phyloP scores from a whole-genome alignment of 2,329 filamentous ascomycete genomes.

The Acarospora socialis region DNA sequence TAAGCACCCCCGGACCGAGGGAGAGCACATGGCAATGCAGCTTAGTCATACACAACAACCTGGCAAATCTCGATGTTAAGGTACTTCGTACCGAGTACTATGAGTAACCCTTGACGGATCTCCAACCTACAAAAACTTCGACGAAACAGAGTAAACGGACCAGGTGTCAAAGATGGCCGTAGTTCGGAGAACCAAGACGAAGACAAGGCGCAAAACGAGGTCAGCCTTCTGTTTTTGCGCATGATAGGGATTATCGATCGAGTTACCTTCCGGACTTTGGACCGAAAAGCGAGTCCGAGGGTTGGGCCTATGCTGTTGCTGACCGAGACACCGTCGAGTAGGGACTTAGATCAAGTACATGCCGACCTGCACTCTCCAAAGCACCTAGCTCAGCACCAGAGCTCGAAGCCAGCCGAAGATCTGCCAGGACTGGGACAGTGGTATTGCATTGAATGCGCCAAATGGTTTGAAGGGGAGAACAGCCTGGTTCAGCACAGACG shows the following conservation, averaged over 20 bases:
- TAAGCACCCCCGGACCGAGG: no score
- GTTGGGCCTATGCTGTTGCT: no score
- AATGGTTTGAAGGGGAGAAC: conserved; percentile 81
- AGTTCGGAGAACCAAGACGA: conserved; percentile 54
- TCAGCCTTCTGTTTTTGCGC: conserved; percentile 29
- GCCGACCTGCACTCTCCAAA: conserved; percentile 64
- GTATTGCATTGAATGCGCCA: conserved; percentile 88
- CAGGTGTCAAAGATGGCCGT: conserved; percentile 46
- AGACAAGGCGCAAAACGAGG: conserved; percentile 57
- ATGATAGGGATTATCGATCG: no score
- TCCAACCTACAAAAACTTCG: not conserved
- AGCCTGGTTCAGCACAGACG: conserved; percentile 63
- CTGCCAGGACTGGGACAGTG: conserved; percentile 71
- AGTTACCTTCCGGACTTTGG: no score
- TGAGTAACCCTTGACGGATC: no score
- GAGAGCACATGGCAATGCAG: no score
- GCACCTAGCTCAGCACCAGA: conserved; percentile 67
- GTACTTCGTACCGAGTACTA: no score
- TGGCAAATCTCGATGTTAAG: no score
- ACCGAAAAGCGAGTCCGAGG: no score
- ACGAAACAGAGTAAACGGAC: not conserved
- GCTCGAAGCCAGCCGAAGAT: conserved; percentile 68
- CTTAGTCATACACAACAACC: no score
- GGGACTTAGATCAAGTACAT: conserved; percentile 86
- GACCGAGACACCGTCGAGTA: no score